These are phyloP conservation scores for Globisporangium nodosum DNA, from an alignment of 352 stramenopile genomes.

Conservation along the genomic window DNA sequence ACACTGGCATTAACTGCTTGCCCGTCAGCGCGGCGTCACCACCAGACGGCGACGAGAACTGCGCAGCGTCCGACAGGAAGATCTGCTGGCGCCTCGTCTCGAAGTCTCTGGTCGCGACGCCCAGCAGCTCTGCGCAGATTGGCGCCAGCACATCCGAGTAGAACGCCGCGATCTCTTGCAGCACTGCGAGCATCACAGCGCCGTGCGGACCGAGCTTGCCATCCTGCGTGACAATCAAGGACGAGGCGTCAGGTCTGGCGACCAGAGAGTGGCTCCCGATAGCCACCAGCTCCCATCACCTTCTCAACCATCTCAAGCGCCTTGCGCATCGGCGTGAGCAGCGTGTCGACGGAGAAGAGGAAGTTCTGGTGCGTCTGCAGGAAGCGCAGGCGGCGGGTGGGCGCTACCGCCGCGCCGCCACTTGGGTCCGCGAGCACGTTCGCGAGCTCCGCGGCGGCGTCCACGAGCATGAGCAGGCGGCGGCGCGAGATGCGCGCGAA, in stretches of 20 bases:
- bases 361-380: slow-evolving; percentile 67
- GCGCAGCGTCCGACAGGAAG: slow-evolving; percentile 18
- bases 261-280: too few species aligned
- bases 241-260: too few species aligned
- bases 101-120: slow-evolving; percentile 40
- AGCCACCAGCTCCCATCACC: slow-evolving; percentile 3
- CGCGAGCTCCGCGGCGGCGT: slow-evolving; percentile 49
- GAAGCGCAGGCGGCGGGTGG: slow-evolving; percentile 32
- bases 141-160: slow-evolving; percentile 25
- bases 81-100: slow-evolving; percentile 39
- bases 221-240: slow-evolving; percentile 2
- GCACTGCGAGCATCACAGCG: slow-evolving; percentile 27
- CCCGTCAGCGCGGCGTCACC: slow-evolving; percentile 4
- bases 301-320: slow-evolving; percentile 52
- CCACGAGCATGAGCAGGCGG: slow-evolving; percentile 60
- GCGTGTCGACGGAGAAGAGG: slow-evolving; percentile 54
- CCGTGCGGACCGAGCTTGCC: slow-evolving; percentile 38
- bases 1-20: slow-evolving; percentile 17
- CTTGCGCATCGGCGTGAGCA: slow-evolving; percentile 51
- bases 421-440: slow-evolving; percentile 18
- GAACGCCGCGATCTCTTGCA: slow-evolving; percentile 37
- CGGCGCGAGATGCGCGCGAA: slow-evolving; percentile 70
- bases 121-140: slow-evolving; percentile 36
- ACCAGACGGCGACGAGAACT: neutral
- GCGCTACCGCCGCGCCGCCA: slow-evolving; percentile 10